A percentile compares a stretch with the other conserved stretches of the same genome.
Conservation (phyloP, 805 yeast species). For the Sugiyamaella smithiae region DNA sequence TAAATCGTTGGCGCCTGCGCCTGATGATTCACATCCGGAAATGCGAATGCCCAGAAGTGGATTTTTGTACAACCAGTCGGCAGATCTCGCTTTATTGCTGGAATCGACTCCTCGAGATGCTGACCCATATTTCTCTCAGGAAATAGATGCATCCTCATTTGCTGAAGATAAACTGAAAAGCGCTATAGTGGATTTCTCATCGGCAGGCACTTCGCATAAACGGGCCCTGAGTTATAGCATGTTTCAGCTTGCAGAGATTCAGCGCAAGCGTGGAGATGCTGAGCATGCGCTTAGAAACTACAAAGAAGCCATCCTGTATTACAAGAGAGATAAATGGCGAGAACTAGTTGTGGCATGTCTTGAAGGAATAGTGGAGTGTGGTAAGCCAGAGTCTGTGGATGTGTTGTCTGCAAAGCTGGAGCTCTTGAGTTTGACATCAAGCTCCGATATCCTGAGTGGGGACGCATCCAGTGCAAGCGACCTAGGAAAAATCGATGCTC, state of each 20-base stretch:
- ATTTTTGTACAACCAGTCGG: slow-evolving; percentile 20
- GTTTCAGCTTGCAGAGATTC: slow-evolving; percentile 53
- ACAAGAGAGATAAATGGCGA: slow-evolving; percentile 45
- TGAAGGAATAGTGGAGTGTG: slow-evolving; percentile 35
- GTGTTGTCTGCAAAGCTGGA: slow-evolving; percentile 1
- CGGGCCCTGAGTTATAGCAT: slow-evolving; percentile 44
- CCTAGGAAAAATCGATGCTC: not conserved
- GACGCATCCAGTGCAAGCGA: not conserved
- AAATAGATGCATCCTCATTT: slow-evolving; percentile 16
- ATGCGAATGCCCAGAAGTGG: slow-evolving; percentile 25
- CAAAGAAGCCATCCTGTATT: slow-evolving; percentile 38
- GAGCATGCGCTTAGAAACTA: slow-evolving; percentile 44
- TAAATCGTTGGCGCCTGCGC: slow-evolving; percentile 32
- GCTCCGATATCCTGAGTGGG: not conserved
- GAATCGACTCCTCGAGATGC: slow-evolving; percentile 1
- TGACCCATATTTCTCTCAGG: slow-evolving; percentile 24
- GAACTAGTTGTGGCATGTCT: slow-evolving; percentile 35
- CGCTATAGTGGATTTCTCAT: slow-evolving; percentile 26
- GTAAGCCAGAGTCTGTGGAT: not conserved
- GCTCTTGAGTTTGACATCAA: not conserved
- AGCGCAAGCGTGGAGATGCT: slow-evolving; percentile 34
- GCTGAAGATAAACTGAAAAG: slow-evolving; percentile 16
- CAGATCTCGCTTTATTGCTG: not conserved
- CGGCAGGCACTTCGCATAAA: slow-evolving; percentile 30
- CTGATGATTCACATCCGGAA: slow-evolving; percentile 20